These are phyloP conservation scores for Aspergillus sp. DNA, from an alignment of 2,329 filamentous ascomycete genomes.

Conservation along the genomic window DNA sequence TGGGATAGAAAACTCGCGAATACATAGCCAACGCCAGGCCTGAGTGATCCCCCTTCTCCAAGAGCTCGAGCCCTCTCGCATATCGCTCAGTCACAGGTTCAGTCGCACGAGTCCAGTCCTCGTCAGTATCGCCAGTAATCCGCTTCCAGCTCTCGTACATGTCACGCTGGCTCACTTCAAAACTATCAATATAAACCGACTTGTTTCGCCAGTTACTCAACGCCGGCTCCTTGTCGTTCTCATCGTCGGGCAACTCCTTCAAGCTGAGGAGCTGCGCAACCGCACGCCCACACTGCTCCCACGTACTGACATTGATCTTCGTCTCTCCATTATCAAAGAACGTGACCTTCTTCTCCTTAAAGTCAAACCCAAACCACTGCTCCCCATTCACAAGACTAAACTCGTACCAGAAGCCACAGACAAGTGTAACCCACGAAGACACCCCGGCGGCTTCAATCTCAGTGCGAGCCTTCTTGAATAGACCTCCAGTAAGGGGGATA, in stretches of 20 bases:
- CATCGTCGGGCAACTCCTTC: constrained; percentile 41
- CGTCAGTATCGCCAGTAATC: constrained; percentile 56
- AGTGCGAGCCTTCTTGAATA: constrained; percentile 25
- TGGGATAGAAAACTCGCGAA: constrained; percentile 52
- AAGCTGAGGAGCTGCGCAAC: constrained; percentile 54
- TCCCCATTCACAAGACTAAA: constrained; percentile 44
- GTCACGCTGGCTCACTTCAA: constrained; percentile 60
- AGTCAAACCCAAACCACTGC: constrained; percentile 51
- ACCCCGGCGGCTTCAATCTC: constrained; percentile 41
- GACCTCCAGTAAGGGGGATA: constrained; percentile 27
- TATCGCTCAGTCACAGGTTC: constrained; percentile 51
- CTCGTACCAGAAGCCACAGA: constrained; percentile 56
- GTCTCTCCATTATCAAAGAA: constrained; percentile 58
- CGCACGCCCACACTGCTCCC: constrained; percentile 55
- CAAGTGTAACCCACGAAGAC: constrained; percentile 43
- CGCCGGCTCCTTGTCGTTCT: constrained; percentile 35
- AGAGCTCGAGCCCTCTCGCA: constrained; percentile 44
- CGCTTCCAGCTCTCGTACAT: constrained; percentile 62
- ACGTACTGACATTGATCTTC: constrained; percentile 59
- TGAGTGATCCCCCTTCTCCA: constrained; percentile 44
- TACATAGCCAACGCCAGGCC: constrained; percentile 57
- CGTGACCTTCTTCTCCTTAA: constrained; percentile 43
- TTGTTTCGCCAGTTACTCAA: constrained; percentile 51
- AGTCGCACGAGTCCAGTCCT: constrained; percentile 60
- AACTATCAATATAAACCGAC: constrained; percentile 55